phyloP scores from a whole-genome alignment of 2,329 filamentous ascomycete genomes.

The Cladosporium sp. region DNA sequence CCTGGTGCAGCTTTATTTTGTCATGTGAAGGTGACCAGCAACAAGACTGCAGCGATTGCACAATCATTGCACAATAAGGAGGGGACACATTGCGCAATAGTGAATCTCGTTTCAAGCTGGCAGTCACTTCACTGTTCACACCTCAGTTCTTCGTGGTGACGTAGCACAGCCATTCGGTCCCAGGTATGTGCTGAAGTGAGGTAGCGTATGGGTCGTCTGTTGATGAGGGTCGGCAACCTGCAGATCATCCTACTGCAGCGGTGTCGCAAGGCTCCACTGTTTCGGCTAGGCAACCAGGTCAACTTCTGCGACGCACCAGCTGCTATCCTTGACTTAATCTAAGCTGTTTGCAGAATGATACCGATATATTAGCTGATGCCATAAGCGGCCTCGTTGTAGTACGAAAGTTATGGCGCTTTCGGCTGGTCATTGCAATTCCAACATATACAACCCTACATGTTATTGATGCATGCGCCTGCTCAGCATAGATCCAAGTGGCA shows the following conservation, averaged over 20 bases:
- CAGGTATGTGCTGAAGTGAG: neutral
- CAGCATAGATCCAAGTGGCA: too few species aligned
- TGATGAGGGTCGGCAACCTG: neutral
- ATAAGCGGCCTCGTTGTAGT: too few species aligned
- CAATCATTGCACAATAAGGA: neutral
- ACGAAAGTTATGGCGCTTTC: too few species aligned
- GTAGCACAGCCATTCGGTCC: too few species aligned
- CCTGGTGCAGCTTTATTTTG: neutral
- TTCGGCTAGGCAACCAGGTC: neutral
- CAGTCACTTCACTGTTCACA: neutral
- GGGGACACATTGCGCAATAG: neutral
- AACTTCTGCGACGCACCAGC: too few species aligned
- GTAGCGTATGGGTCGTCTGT: neutral
- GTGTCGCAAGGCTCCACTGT: neutral
- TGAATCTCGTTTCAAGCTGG: neutral
- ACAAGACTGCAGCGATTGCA: neutral
- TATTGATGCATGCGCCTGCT: too few species aligned
- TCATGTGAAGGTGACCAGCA: neutral
- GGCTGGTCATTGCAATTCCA: too few species aligned
- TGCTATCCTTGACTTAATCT: too few species aligned
- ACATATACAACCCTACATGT: too few species aligned
- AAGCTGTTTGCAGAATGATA: too few species aligned
- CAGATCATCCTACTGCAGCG: neutral
- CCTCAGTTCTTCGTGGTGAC: neutral
- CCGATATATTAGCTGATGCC: too few species aligned